Conservation (phyloP, 2,329 filamentous ascomycete species). For the Teratosphaeria gauchensis region DNA sequence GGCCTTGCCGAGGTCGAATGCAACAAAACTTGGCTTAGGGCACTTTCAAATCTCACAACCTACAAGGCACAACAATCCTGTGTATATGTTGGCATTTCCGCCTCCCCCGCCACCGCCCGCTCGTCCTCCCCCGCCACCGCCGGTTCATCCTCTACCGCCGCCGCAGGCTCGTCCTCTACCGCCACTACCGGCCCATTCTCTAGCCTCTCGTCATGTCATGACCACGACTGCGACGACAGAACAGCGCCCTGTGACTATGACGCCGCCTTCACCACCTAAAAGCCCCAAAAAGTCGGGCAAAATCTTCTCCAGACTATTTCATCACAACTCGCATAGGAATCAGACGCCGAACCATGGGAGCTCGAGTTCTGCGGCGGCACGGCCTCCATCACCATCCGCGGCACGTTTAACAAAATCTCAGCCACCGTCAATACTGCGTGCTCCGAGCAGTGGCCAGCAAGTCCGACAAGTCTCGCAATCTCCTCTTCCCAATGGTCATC, state of each 20-base stretch:
- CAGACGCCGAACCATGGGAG: background rate
- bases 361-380: background rate
- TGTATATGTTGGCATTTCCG: background rate
- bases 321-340: background rate
- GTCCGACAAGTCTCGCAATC: background rate
- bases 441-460: background rate
- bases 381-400: background rate
- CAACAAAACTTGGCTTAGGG: too few species aligned
- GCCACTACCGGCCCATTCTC: background rate
- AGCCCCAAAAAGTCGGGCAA: conserved; percentile 11
- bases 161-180: background rate
- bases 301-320: conserved; percentile 9
- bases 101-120: background rate
- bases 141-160: background rate
- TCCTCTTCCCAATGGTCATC: background rate
- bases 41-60: too few species aligned
- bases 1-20: background rate
- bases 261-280: conserved; percentile 3
- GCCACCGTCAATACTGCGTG: background rate
- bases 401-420: background rate
- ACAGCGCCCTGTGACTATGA: conserved; percentile 8
- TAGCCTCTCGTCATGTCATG: background rate
- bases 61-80: too few species aligned
- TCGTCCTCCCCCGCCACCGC: background rate
- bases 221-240: background rate